phyloP scores from a whole-genome alignment of 345 rosid species.

The Fremontodendron californicum region DNA sequence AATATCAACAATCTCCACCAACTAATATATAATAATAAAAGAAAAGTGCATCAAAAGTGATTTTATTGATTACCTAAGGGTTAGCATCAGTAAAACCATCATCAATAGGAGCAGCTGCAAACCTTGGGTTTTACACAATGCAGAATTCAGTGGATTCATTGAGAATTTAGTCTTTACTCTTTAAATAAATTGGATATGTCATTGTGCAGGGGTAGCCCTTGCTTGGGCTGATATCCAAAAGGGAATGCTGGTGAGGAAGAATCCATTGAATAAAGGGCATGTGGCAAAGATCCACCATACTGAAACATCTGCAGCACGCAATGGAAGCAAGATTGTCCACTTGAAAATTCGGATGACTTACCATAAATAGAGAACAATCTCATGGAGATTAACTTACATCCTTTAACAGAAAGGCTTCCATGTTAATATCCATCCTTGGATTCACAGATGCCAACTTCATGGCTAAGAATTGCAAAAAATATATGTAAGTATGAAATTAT shows the following conservation, averaged over 20 bases:
- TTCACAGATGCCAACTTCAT: constrained; percentile 84
- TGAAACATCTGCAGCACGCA: constrained; percentile 44
- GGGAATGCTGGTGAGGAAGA: constrained; percentile 50
- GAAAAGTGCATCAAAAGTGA: too few species aligned
- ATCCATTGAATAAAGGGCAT: constrained; percentile 40
- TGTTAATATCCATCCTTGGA: constrained; percentile 63
- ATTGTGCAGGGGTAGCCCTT: constrained; percentile 28
- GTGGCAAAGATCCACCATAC: constrained; percentile 38
- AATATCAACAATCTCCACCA: too few species aligned
- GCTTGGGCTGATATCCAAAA: constrained; percentile 41
- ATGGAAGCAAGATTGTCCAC: constrained; percentile 6
- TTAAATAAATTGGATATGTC: constrained; percentile 20
- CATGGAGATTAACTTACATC: constrained; percentile 43
- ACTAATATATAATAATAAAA: too few species aligned
- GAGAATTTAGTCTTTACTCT: constrained; percentile 33
- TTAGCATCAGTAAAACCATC: constrained; percentile 34
- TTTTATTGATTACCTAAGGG: constrained; percentile 39
- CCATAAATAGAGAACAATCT: background rate
- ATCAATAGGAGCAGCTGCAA: constrained; percentile 31
- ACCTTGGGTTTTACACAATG: constrained; percentile 24
- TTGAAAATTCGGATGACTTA: background rate
- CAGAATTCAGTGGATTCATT: constrained; percentile 26
- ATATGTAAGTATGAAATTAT: background rate
- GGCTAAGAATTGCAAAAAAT: constrained; percentile 61
- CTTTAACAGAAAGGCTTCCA: constrained; percentile 52